Percentiles rank a stretch among this genome's conserved stretches.
Evolutionary conservation across 257 asterid species (phyloP).

Genomic region (Asclepias syriaca): DNA sequence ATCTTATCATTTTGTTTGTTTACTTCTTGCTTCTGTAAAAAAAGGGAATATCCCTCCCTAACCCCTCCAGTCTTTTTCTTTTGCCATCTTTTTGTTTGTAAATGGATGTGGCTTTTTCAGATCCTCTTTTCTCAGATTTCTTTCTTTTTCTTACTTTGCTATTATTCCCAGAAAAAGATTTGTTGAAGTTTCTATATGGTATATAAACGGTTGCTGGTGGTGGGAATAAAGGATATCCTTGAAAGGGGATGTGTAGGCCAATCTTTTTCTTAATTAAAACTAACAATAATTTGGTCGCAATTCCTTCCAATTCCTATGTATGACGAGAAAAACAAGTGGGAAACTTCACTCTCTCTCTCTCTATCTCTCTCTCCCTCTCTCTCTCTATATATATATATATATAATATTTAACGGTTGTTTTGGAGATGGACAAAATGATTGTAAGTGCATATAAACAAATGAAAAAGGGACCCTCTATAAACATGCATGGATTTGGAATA

Average conservation of each 20-base stretch:
- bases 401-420: not conserved
- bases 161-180: not conserved
- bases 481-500: not conserved
- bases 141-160: not conserved
- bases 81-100: conserved; percentile 15
- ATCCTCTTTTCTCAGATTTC: conserved; percentile 19
- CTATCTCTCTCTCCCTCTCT: not conserved
- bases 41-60: conserved; percentile 33
- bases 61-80: conserved; percentile 6
- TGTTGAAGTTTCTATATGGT: not conserved
- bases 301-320: not conserved
- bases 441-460: not conserved
- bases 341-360: not conserved
- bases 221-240: not conserved
- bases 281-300: not conserved
- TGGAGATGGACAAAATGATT: not conserved
- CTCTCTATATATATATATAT: not conserved
- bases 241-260: not conserved
- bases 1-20: conserved; percentile 26
- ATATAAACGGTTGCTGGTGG: too few relatives aligned
- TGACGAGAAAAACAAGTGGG: not conserved
- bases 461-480: not conserved
- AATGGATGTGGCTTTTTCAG: conserved; percentile 41
- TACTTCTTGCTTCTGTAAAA: conserved; percentile 26
- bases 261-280: not conserved